Conservation (phyloP, 192 early-diverging fungal species). For the Backusella mclennaniae region DNA sequence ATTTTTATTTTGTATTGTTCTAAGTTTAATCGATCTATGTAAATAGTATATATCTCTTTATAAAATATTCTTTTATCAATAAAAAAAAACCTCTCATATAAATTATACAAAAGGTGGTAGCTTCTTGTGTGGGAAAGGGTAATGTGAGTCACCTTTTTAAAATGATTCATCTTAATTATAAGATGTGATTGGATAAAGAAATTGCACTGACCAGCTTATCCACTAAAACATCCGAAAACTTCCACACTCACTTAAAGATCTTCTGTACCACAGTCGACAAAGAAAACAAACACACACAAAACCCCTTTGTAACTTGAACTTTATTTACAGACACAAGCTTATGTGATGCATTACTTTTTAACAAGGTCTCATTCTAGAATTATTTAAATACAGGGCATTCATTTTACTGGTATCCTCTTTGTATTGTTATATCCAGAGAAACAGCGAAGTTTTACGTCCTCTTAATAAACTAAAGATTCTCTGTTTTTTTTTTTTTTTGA, state of each 20-base stretch:
- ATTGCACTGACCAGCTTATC: background rate
- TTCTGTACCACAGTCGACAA: background rate
- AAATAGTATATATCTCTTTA: background rate
- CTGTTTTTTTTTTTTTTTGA: background rate
- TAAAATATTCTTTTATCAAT: background rate
- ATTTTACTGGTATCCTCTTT: background rate
- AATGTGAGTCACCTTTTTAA: conserved; percentile 1
- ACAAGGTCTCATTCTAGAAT: background rate
- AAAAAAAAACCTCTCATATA: background rate
- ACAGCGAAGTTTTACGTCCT: background rate
- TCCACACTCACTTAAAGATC: background rate
- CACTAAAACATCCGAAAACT: conserved; percentile 1
- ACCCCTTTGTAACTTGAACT: background rate
- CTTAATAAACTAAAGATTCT: background rate
- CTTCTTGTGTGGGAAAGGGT: background rate
- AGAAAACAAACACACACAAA: background rate
- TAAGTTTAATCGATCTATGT: background rate
- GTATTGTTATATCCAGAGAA: background rate
- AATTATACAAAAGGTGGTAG: background rate
- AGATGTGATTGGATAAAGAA: background rate
- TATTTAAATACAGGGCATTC: background rate
- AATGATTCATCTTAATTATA: background rate
- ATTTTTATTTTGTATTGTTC: background rate
- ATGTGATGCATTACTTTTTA: background rate
- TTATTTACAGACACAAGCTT: background rate